A percentile compares a stretch with the other conserved stretches of the same genome.
Evolutionary conservation across 1,284 basidiomycete genomes (phyloP).

Genomic region (Fomes fomentarius): DNA sequence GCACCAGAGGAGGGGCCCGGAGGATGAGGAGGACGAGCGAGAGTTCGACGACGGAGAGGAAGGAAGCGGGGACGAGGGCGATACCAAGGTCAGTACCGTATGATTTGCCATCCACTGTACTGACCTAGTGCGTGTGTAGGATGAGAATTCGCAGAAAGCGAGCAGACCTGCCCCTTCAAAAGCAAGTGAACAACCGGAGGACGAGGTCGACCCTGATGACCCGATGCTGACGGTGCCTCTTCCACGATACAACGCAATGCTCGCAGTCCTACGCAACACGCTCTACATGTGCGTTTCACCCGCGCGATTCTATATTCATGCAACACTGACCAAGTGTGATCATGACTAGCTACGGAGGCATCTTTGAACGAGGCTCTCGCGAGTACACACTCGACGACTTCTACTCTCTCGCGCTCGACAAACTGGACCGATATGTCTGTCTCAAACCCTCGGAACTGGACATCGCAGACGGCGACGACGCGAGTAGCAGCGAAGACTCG

Average conservation of each 20-base stretch:
- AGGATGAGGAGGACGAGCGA: constrained; percentile 37
- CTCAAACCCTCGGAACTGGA: constrained; percentile 67
- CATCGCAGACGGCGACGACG: constrained; percentile 64
- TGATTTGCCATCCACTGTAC: too few species aligned
- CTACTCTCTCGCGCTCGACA: constrained; percentile 76
- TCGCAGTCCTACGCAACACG: constrained; percentile 85
- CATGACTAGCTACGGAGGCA: constrained; percentile 91
- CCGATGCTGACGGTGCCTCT: constrained; percentile 73
- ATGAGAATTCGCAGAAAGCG: constrained; percentile 13
- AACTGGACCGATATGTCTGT: constrained; percentile 77
- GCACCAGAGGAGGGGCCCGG: constrained; percentile 16
- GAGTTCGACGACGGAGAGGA: constrained; percentile 36
- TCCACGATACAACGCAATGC: constrained; percentile 91
- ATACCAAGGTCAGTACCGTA: too few species aligned
- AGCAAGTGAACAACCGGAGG: constrained; percentile 17
- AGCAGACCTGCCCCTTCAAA: constrained; percentile 2
- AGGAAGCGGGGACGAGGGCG: constrained; percentile 28
- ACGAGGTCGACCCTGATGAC: constrained; percentile 66
- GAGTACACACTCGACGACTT: constrained; percentile 92
- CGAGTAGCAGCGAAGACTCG: constrained; percentile 61
- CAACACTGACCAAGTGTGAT: too few species aligned
- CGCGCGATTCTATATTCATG: constrained; percentile 4
- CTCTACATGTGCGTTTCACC: constrained; percentile 82
- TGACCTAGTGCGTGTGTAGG: not conserved
- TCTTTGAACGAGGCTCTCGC: constrained; percentile 77